Evolutionary conservation across 257 asterid genomes (phyloP).

Genomic region (Nicotiana knightiana): DNA sequence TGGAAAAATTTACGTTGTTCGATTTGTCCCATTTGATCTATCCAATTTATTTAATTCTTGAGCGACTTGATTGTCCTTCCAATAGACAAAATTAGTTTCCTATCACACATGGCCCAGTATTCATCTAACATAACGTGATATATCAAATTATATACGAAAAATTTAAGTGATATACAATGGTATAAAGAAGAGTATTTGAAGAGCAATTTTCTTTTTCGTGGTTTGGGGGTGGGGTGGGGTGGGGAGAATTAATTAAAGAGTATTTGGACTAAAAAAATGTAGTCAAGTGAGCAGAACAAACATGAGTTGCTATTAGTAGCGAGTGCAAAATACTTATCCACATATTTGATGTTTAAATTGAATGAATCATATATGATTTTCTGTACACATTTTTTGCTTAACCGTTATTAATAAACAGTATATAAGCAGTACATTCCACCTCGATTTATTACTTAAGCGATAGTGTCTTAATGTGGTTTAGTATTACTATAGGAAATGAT

Average conservation of each 20-base stretch:
- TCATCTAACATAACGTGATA: neutral
- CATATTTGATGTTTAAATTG: no score
- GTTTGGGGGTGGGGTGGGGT: no score
- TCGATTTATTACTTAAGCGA: neutral
- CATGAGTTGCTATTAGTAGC: neutral
- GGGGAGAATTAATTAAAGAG: no score
- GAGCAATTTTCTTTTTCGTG: neutral
- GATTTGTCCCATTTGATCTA: conserved; percentile 11
- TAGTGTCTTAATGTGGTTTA: neutral
- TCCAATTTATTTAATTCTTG: neutral
- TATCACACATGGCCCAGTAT: neutral
- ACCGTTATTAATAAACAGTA: no score
- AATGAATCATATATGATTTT: neutral
- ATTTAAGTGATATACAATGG: neutral
- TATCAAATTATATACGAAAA: neutral
- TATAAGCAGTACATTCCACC: no score
- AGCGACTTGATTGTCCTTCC: conserved; percentile 1
- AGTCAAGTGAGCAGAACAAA: neutral
- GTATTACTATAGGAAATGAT: neutral
- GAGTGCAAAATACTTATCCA: neutral
- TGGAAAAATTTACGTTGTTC: neutral
- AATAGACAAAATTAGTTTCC: neutral
- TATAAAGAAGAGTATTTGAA: neutral
- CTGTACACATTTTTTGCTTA: neutral
- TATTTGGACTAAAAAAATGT: neutral